Conservation (phyloP, 805 yeast species). For the Candida odintsovae region DNA sequence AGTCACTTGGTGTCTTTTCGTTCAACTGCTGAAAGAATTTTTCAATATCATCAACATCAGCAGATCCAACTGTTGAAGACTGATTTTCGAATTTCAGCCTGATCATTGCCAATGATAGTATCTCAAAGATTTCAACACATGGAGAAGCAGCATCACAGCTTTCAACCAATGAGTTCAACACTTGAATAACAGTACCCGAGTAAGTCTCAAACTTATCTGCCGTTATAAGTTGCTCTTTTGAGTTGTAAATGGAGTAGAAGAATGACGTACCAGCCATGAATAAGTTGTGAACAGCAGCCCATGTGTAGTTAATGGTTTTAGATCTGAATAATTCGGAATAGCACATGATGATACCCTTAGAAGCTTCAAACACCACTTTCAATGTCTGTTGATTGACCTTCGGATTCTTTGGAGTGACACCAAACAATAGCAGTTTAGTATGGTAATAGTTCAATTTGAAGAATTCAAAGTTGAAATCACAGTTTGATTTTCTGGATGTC, state of each 20-base stretch:
- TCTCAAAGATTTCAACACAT: conserved; percentile 67
- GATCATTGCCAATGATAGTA: conserved; percentile 65
- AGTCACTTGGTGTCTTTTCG: conserved; percentile 14
- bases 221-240: conserved; percentile 43
- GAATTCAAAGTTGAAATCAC: conserved; percentile 66
- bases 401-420: conserved; percentile 67
- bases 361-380: conserved; percentile 51
- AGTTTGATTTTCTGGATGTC: conserved; percentile 54
- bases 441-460: conserved; percentile 75
- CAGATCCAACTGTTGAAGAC: neutral
- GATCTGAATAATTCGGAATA: conserved; percentile 54
- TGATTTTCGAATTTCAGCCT: conserved; percentile 39
- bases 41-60: conserved; percentile 19
- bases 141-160: conserved; percentile 74
- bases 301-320: conserved; percentile 70
- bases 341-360: conserved; percentile 59
- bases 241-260: conserved; percentile 69
- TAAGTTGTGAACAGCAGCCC: conserved; percentile 89
- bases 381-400: conserved; percentile 49
- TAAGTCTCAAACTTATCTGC: conserved; percentile 45
- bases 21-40: conserved; percentile 21
- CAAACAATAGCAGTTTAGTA: conserved; percentile 64
- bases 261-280: conserved; percentile 88
- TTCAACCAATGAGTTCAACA: conserved; percentile 55
- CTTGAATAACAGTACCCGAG: conserved; percentile 44